Evolutionary conservation across 768 basidiomycete genomes (phyloP).

Genomic region (Boletus bicolor): DNA sequence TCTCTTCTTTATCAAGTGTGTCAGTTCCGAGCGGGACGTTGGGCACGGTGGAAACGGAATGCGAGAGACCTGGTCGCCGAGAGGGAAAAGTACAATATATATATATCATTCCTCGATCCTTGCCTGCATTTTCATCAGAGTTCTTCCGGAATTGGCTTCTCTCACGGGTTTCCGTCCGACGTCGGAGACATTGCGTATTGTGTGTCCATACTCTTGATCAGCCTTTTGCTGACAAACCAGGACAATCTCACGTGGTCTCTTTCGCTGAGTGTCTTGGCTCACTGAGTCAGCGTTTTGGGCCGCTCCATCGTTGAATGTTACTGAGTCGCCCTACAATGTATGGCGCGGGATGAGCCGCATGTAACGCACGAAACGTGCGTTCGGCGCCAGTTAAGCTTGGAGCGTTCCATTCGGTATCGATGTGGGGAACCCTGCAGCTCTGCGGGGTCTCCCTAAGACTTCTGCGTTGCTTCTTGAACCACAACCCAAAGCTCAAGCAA

Average conservation of each 20-base stretch:
- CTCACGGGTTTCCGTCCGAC: background rate
- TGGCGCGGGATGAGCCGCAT: too few species aligned
- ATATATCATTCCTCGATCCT: background rate
- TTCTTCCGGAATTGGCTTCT: background rate
- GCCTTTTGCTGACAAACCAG: background rate
- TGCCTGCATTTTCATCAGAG: background rate
- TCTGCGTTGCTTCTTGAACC: too few species aligned
- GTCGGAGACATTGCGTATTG: background rate
- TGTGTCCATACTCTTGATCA: background rate
- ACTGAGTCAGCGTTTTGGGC: background rate
- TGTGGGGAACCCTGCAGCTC: too few species aligned
- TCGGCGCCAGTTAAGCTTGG: too few species aligned
- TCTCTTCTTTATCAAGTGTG: background rate
- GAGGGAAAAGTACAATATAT: background rate
- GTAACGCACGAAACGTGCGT: too few species aligned
- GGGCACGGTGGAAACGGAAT: background rate
- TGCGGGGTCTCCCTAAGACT: too few species aligned
- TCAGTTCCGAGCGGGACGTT: background rate
- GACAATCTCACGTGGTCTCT: background rate
- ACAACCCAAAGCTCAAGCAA: too few species aligned
- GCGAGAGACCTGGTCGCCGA: background rate
- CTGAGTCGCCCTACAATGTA: too few species aligned
- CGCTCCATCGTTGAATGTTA: too few species aligned
- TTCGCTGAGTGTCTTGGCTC: background rate
- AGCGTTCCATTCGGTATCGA: too few species aligned